A percentile compares a stretch with the other conserved stretches of the same genome.
Conservation (phyloP, 169 alveolate species). For the Plasmodium fragile region DNA sequence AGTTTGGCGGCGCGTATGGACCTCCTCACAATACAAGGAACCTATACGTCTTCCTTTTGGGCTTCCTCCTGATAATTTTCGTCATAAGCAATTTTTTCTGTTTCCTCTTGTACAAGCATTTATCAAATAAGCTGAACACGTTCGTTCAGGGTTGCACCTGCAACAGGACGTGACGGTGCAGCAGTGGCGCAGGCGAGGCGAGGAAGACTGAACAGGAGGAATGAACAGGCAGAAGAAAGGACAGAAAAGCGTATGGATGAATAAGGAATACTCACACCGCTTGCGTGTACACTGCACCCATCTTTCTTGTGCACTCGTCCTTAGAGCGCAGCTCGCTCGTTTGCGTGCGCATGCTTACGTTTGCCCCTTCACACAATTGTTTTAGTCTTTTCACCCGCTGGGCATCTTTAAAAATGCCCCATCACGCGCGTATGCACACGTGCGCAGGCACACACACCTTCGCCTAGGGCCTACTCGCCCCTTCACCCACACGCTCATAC, state of each 20-base stretch:
- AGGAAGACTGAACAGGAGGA: not conserved
- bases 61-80: not conserved
- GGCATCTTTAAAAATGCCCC: not conserved
- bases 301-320: not conserved
- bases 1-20: not conserved
- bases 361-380: not conserved
- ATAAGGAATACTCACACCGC: not conserved
- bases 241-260: not conserved
- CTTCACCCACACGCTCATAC: not conserved
- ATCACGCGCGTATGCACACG: not conserved
- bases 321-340: not conserved
- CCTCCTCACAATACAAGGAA: not conserved
- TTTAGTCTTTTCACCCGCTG: not conserved
- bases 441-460: not conserved
- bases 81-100: slow-evolving; percentile 1
- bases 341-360: not conserved
- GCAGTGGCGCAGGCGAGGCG: not conserved
- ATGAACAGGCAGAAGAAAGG: not conserved
- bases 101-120: slow-evolving; percentile 6
- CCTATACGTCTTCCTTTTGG: not conserved
- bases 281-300: not conserved
- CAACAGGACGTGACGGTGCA: not conserved
- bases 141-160: slow-evolving; percentile 6
- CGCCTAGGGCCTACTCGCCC: not conserved
- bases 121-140: not conserved